Conservation (phyloP, 768 basidiomycete genomes). For the Kondoa subrosea region DNA sequence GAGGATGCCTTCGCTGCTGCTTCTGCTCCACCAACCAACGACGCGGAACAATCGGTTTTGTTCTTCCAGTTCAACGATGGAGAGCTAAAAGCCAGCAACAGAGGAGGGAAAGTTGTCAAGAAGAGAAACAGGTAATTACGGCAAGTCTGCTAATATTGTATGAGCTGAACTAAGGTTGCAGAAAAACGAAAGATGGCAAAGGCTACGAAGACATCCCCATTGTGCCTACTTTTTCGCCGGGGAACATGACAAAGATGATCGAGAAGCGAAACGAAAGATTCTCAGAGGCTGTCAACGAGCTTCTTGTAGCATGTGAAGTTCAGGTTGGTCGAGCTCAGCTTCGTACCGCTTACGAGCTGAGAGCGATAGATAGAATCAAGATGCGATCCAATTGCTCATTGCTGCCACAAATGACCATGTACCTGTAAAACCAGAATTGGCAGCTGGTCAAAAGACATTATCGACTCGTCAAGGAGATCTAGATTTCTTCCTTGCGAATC, state of each 20-base stretch:
- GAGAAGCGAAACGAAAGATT: conserved; percentile 54
- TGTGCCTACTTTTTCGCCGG: conserved; percentile 29
- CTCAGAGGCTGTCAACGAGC: conserved; percentile 53
- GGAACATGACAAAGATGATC: conserved; percentile 46
- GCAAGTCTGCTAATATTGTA: conserved; percentile 14
- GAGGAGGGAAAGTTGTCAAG: conserved; percentile 23
- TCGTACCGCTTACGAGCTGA: conserved; percentile 1
- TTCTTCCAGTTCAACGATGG: conserved; percentile 39
- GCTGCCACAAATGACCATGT: conserved; percentile 53
- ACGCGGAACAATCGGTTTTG: conserved; percentile 38
- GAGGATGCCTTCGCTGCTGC: conserved; percentile 18
- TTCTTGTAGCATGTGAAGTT: conserved; percentile 25
- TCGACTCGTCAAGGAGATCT: conserved; percentile 22
- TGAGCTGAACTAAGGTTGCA: conserved; percentile 3
- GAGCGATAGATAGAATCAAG: conserved; percentile 34
- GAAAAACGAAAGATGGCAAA: conserved; percentile 21
- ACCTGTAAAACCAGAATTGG: conserved; percentile 40
- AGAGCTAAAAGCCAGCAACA: conserved; percentile 32
- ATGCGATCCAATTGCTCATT: conserved; percentile 48
- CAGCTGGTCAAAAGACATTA: conserved; percentile 12
- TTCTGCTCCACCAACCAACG: conserved; percentile 23
- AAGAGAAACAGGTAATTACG: not conserved
- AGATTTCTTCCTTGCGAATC: conserved; percentile 24
- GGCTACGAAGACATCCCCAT: conserved; percentile 11
- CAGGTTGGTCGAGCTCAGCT: conserved; percentile 23